Conservation (phyloP, 768 basidiomycete genomes). For the Melanogaster broomeanus region DNA sequence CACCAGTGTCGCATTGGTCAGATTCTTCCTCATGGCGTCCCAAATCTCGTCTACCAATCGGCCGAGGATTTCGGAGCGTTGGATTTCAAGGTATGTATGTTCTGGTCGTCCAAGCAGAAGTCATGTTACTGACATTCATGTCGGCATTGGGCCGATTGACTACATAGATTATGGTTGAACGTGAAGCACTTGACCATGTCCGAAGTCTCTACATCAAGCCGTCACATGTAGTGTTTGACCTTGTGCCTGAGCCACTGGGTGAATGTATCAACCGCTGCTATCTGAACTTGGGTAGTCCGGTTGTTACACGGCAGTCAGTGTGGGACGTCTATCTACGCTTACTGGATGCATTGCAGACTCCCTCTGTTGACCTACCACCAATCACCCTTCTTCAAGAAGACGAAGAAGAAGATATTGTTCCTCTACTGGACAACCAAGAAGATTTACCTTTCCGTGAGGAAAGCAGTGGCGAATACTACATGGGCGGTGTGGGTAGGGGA, state of each 20-base stretch:
- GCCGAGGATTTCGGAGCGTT: conserved; percentile 27
- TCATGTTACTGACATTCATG: too few relatives aligned
- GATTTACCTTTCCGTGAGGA: neutral
- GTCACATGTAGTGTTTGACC: conserved; percentile 35
- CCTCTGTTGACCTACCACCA: too few relatives aligned
- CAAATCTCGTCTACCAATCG: conserved; percentile 32
- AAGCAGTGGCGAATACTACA: conserved; percentile 1
- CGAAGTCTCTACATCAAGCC: conserved; percentile 29
- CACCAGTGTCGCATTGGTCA: conserved; percentile 20
- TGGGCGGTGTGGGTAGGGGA: conserved; percentile 4
- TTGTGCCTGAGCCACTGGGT: conserved; percentile 35
- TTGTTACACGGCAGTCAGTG: conserved; percentile 16
- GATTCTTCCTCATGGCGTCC: conserved; percentile 40
- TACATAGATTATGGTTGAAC: neutral
- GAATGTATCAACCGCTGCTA: conserved; percentile 17
- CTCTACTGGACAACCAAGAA: neutral
- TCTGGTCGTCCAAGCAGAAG: neutral
- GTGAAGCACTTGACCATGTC: neutral
- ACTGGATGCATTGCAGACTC: too few relatives aligned
- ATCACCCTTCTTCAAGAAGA: too few relatives aligned
- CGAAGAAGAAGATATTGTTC: neutral
- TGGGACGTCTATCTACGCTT: conserved; percentile 17
- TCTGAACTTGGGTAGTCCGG: conserved; percentile 20
- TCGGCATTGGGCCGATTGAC: neutral
- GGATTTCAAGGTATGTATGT: conserved; percentile 38